phyloP scores from a whole-genome alignment of 1,139 yeast species.

The Candida labiduridarum region DNA sequence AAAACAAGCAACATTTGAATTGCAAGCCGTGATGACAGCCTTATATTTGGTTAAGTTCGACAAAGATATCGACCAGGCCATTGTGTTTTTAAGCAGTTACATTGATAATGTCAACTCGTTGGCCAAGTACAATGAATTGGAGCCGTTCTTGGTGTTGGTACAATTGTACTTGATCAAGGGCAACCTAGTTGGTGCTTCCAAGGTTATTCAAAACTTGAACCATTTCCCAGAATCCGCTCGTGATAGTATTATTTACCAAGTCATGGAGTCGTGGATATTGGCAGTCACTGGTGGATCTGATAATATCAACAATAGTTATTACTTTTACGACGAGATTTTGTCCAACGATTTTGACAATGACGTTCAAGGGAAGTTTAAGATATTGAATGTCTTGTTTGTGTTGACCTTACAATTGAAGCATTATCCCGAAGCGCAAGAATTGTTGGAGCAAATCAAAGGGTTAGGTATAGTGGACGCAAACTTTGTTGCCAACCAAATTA shows the following conservation, averaged over 20 bases:
- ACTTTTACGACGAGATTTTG: conserved; percentile 73
- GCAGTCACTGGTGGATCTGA: conserved; percentile 58
- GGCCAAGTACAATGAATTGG: conserved; percentile 37
- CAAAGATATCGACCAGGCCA: conserved; percentile 44
- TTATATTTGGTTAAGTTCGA: conserved; percentile 43
- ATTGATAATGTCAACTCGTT: conserved; percentile 21
- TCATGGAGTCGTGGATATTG: conserved; percentile 68
- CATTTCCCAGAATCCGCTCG: conserved; percentile 52
- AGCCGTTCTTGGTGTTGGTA: conserved; percentile 45
- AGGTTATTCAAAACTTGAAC: conserved; percentile 36
- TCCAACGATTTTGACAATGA: conserved; percentile 50
- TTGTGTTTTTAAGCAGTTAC: conserved; percentile 30
- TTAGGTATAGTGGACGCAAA: conserved; percentile 47
- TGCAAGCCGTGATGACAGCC: conserved; percentile 46
- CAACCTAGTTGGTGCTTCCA: conserved; percentile 38
- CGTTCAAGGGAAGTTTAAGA: conserved; percentile 36
- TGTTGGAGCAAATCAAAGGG: conserved; percentile 44
- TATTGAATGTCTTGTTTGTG: conserved; percentile 41
- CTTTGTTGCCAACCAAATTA: conserved; percentile 59
- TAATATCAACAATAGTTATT: conserved; percentile 61
- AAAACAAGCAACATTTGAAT: conserved; percentile 34
- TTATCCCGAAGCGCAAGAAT: conserved; percentile 49
- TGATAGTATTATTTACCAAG: conserved; percentile 67
- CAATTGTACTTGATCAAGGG: conserved; percentile 48
- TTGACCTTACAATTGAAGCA: conserved; percentile 49